Conservation (phyloP, 495 filamentous ascomycete genomes). For the Chaetomium fimeti region DNA sequence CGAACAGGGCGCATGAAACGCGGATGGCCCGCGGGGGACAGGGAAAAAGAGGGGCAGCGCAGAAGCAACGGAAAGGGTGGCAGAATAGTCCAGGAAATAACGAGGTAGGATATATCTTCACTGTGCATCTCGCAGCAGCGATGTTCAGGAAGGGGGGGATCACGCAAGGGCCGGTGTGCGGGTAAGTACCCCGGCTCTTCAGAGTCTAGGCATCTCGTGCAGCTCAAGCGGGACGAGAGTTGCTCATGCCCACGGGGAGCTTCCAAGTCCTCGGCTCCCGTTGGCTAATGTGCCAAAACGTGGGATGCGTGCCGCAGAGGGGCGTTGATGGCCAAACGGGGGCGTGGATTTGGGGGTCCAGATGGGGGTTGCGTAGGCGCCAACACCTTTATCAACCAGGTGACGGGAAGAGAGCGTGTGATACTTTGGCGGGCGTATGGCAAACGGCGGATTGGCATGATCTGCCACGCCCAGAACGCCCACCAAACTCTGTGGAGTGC, state of each 20-base stretch:
- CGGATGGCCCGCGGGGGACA: constrained; percentile 1
- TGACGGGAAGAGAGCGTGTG: constrained; percentile 8
- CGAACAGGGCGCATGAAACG: constrained; percentile 4
- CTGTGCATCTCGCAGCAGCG: not conserved
- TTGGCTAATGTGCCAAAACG: constrained; percentile 29
- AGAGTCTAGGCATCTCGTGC: constrained; percentile 32
- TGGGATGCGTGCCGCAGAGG: constrained; percentile 35
- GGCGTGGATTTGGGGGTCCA: constrained; percentile 21
- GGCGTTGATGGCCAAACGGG: constrained; percentile 27
- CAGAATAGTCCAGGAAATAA: constrained; percentile 6
- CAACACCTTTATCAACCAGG: constrained; percentile 12
- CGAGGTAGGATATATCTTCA: constrained; percentile 13
- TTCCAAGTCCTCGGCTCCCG: constrained; percentile 20
- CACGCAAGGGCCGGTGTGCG: constrained; percentile 28
- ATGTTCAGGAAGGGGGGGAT: constrained; percentile 21
- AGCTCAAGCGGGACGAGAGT: constrained; percentile 33
- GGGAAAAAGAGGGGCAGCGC: not conserved
- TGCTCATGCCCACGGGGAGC: constrained; percentile 27
- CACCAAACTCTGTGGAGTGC: constrained; percentile 20
- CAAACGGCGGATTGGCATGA: constrained; percentile 17
- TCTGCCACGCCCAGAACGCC: constrained; percentile 14
- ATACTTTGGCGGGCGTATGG: constrained; percentile 4
- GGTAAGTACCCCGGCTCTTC: constrained; percentile 37
- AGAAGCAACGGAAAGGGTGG: constrained; percentile 3
- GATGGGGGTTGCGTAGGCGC: constrained; percentile 19